Conservation (phyloP, 768 basidiomycete species). For the Leccinellum albellum region DNA sequence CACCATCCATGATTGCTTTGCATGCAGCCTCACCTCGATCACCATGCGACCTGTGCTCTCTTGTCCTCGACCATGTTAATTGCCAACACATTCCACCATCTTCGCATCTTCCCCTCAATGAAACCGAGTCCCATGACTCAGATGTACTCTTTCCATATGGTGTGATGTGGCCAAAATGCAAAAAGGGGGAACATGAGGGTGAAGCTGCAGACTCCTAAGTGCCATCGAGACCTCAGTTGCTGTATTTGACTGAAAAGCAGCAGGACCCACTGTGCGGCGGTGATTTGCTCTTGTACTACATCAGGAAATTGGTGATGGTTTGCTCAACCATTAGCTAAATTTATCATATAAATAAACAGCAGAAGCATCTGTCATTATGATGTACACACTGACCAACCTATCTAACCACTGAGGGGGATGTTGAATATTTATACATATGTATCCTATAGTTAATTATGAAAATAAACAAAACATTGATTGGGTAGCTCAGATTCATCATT, state of each 20-base stretch:
- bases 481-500: too few species aligned
- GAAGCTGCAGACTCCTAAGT: slow-evolving; percentile 76
- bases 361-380: too few species aligned
- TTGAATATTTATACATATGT: too few species aligned
- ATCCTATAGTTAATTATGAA: too few species aligned
- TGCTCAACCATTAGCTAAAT: not conserved
- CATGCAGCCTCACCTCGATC: slow-evolving; percentile 54
- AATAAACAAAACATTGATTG: too few species aligned
- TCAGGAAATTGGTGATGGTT: not conserved
- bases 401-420: too few species aligned
- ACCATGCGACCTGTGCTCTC: slow-evolving; percentile 22
- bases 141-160: slow-evolving; percentile 85
- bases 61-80: slow-evolving; percentile 34
- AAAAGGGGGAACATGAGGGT: slow-evolving; percentile 71
- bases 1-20: slow-evolving; percentile 69
- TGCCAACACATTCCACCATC: slow-evolving; percentile 78
- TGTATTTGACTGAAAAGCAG: not conserved
- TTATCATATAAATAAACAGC: too few species aligned
- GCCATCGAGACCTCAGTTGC: slow-evolving; percentile 2
- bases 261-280: slow-evolving; percentile 58
- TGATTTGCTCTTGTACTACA: slow-evolving; percentile 50
- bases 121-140: slow-evolving; percentile 81
- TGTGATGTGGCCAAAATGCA: slow-evolving; percentile 85
- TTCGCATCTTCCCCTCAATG: slow-evolving; percentile 63
- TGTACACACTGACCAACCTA: too few species aligned